Percentiles rank a stretch among this genome's conserved stretches.
phyloP scores from a whole-genome alignment of 495 filamentous ascomycete genomes.

The Astrothelium subdiscretum region DNA sequence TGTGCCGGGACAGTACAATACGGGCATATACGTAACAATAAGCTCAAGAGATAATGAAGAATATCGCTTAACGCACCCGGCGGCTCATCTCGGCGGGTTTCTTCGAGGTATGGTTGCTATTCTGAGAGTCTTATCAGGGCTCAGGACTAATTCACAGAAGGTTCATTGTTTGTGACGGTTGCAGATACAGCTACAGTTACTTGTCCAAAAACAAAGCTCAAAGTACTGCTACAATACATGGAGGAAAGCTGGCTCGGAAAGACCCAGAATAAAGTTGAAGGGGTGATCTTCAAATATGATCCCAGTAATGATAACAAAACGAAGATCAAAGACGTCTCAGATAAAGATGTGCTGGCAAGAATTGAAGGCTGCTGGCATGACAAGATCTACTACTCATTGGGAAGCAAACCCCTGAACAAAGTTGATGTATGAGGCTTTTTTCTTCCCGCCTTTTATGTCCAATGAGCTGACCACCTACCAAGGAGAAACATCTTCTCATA shows the following conservation, averaged over 20 bases:
- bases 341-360: conserved; percentile 69
- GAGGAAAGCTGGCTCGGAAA: conserved; percentile 93
- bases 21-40: conserved; percentile 88
- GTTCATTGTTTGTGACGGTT: conserved; percentile 67
- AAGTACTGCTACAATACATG: conserved; percentile 80
- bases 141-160: conserved; percentile 6
- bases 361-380: conserved; percentile 77
- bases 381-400: conserved; percentile 51
- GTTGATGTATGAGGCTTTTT: conserved; percentile 27
- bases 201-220: conserved; percentile 76
- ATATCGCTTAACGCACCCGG: conserved; percentile 89
- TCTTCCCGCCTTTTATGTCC: not conserved
- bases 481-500: conserved; percentile 62
- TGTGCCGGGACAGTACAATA: conserved; percentile 79
- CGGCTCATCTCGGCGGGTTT: conserved; percentile 83
- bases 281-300: conserved; percentile 80
- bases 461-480: not conserved
- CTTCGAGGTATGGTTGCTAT: conserved; percentile 47
- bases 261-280: conserved; percentile 81
- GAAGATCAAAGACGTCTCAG: conserved; percentile 72
- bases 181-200: conserved; percentile 77
- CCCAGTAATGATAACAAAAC: conserved; percentile 65
- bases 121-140: not conserved
- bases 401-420: conserved; percentile 33
- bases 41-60: conserved; percentile 71